Conservation (phyloP, 768 basidiomycete genomes). For the Grammothele lineata region DNA sequence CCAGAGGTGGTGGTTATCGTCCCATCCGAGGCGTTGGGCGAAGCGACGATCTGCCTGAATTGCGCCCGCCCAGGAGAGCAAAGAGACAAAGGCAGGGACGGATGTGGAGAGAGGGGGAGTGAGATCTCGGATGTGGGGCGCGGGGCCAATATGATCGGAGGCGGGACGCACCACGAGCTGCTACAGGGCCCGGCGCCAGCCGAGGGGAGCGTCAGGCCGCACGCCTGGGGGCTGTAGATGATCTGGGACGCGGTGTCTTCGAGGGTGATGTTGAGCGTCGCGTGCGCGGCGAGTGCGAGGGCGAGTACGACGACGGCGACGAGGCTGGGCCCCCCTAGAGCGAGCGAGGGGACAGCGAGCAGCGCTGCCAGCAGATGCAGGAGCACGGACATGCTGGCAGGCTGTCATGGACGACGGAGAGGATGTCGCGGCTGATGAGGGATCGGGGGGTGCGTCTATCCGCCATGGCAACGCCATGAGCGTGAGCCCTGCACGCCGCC, state of each 20-base stretch:
- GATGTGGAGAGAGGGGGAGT: no score
- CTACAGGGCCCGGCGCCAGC: conserved; percentile 12
- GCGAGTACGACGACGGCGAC: conserved; percentile 1
- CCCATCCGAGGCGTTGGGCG: conserved; percentile 8
- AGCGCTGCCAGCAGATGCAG: conserved; percentile 8
- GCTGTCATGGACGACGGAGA: conserved; percentile 11
- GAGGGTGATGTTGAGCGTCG: conserved; percentile 17
- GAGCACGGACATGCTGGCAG: conserved; percentile 13
- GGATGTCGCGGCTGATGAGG: conserved; percentile 5
- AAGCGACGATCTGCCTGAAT: conserved; percentile 16
- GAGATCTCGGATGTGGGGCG: no score
- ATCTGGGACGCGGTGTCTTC: conserved; percentile 19
- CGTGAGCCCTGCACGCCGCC: no score
- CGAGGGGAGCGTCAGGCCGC: conserved; percentile 13
- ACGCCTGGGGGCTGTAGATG: conserved; percentile 19
- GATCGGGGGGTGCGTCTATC: conserved; percentile 7
- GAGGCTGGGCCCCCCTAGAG: neutral
- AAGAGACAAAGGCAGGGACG: no score
- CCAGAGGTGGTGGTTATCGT: conserved; percentile 17
- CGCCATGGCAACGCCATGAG: conserved; percentile 16
- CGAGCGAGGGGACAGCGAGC: neutral
- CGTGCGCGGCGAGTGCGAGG: neutral
- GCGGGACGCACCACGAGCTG: conserved; percentile 16
- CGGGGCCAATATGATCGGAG: no score
- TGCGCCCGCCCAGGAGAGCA: no score